Conservation (phyloP, 768 basidiomycete species). For the Macrolepiota dolichaula region DNA sequence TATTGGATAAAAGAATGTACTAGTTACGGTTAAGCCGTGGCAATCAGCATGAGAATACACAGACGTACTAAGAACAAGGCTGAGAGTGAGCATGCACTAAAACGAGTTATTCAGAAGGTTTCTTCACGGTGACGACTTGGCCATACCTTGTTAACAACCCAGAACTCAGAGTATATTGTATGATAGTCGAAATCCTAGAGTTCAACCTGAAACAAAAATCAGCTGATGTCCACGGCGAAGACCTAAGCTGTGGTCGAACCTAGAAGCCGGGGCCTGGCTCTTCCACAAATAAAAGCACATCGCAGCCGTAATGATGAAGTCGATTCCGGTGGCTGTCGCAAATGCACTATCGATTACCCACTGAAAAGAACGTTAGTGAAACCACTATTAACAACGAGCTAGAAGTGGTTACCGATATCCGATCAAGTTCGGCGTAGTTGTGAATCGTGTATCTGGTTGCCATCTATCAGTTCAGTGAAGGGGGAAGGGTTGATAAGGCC, state of each 20-base stretch:
- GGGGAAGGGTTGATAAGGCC: not conserved
- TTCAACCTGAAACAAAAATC: constrained; percentile 23
- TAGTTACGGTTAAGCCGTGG: constrained; percentile 10
- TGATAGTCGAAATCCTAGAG: constrained; percentile 30
- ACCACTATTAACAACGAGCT: not conserved
- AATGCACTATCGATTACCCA: constrained; percentile 42
- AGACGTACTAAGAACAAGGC: constrained; percentile 37
- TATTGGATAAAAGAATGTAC: constrained; percentile 42
- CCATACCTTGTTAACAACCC: constrained; percentile 36
- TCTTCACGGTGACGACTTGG: not conserved
- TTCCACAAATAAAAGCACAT: constrained; percentile 34
- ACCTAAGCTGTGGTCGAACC: constrained; percentile 14
- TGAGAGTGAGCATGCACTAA: constrained; percentile 41
- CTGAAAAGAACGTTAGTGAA: constrained; percentile 18
- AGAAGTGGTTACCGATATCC: constrained; percentile 27
- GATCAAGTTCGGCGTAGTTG: constrained; percentile 25
- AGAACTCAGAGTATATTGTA: constrained; percentile 35
- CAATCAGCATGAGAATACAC: not conserved
- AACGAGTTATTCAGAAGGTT: not conserved
- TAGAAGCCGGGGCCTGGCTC: constrained; percentile 23
- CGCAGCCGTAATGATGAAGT: constrained; percentile 36
- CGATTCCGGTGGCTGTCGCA: constrained; percentile 38
- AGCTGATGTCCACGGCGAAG: not conserved
- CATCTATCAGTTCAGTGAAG: not conserved
- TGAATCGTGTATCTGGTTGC: constrained; percentile 27